Evolutionary conservation across 1,284 basidiomycete species (phyloP).

Genomic region (Trichosporon inkin): DNA sequence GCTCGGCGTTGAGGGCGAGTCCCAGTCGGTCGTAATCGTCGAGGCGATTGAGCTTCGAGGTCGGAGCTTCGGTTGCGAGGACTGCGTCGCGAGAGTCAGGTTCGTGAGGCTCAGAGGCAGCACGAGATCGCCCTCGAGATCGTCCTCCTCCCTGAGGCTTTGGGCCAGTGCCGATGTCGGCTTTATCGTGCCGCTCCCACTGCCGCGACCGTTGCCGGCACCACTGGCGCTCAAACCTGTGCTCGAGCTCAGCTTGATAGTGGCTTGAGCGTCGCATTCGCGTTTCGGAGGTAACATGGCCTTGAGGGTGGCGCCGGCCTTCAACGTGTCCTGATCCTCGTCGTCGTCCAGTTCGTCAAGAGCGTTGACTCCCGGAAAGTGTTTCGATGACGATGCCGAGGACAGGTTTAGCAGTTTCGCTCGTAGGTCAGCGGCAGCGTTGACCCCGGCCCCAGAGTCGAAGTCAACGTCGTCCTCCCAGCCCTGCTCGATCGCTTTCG

Average conservation of each 20-base stretch:
- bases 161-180: neutral
- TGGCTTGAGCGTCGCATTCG: slow-evolving; percentile 16
- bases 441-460: slow-evolving; percentile 16
- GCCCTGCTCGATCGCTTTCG: slow-evolving; percentile 27
- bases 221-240: neutral
- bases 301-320: slow-evolving; percentile 43
- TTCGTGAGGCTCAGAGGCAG: slow-evolving; percentile 44
- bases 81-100: slow-evolving; percentile 37
- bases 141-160: slow-evolving; percentile 12
- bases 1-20: slow-evolving; percentile 21
- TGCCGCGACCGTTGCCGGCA: neutral
- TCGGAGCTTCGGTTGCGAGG: slow-evolving; percentile 17
- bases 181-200: neutral
- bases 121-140: slow-evolving; percentile 42
- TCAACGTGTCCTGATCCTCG: slow-evolving; percentile 43
- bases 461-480: slow-evolving; percentile 39
- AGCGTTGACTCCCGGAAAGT: slow-evolving; percentile 33
- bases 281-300: slow-evolving; percentile 39
- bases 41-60: slow-evolving; percentile 37
- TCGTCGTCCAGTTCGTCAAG: slow-evolving; percentile 44
- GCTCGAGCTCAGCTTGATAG: slow-evolving; percentile 13
- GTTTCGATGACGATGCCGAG: slow-evolving; percentile 21
- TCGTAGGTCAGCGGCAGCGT: slow-evolving; percentile 5
- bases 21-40: slow-evolving; percentile 29
- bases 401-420: slow-evolving; percentile 16